Evolutionary conservation across 2,329 filamentous ascomycete species (phyloP).

Genomic region (Ophiostoma sp.): DNA sequence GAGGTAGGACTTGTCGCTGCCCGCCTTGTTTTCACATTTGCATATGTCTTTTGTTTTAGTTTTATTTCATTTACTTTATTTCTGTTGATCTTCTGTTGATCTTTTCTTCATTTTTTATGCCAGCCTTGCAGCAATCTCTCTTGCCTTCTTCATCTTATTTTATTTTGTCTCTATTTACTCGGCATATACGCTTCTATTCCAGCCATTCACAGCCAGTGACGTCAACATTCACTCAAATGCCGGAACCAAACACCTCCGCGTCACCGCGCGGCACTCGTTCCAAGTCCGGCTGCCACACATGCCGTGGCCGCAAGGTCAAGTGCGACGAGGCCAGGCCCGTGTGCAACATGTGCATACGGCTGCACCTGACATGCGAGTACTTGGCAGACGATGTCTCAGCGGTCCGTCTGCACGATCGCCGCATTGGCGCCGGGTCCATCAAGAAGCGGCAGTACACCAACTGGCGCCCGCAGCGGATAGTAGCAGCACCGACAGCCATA

Average conservation of each 20-base stretch:
- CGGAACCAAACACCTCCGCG: not conserved
- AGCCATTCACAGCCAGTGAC: too few relatives aligned
- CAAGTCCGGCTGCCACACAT: slow-evolving; percentile 18
- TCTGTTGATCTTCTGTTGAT: not conserved
- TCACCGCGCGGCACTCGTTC: slow-evolving; percentile 9
- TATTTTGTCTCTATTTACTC: not conserved
- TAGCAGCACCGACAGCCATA: not conserved
- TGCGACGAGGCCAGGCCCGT: slow-evolving; percentile 17
- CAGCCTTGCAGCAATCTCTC: not conserved
- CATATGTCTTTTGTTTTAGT: not conserved
- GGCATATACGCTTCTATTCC: too few relatives aligned
- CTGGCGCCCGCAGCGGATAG: slow-evolving; percentile 18
- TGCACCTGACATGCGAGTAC: slow-evolving; percentile 10
- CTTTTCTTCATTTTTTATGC: not conserved
- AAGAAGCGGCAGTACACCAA: slow-evolving; percentile 18
- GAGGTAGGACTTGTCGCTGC: not conserved
- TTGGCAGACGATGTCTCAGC: not conserved
- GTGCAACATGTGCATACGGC: slow-evolving; percentile 9
- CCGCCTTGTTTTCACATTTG: not conserved
- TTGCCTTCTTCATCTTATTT: not conserved
- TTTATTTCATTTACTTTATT: too few relatives aligned
- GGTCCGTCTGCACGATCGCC: not conserved
- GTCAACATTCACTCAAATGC: not conserved
- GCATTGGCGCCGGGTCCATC: slow-evolving; percentile 15
- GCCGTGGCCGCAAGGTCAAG: slow-evolving; percentile 20